phyloP scores from a whole-genome alignment of 1,284 basidiomycete genomes.

The Ganoderma resinaceum region DNA sequence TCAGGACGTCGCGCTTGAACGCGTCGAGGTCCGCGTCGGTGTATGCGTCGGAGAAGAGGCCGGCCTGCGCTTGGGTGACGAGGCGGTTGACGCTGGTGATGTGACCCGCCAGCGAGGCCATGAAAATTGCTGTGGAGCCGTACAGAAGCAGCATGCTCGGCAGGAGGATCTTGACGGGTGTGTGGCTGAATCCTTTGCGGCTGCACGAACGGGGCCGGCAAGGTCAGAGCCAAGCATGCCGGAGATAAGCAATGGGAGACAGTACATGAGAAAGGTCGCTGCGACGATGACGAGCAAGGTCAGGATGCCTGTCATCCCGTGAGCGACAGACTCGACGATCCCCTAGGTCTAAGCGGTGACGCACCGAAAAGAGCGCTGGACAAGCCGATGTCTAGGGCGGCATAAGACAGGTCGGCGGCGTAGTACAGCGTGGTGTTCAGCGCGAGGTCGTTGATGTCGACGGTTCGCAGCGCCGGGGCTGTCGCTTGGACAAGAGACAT shows the following conservation, averaged over 20 bases:
- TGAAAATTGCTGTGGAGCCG: neutral
- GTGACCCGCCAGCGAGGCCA: neutral
- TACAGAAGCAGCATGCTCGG: neutral
- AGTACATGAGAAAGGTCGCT: neutral
- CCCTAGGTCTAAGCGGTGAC: neutral
- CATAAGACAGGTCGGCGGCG: neutral
- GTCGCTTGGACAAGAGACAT: neutral
- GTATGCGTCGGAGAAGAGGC: neutral
- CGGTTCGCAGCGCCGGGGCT: neutral
- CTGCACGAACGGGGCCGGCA: neutral
- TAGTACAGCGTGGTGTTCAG: neutral
- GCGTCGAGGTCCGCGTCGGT: neutral
- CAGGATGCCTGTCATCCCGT: neutral
- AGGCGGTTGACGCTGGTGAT: neutral
- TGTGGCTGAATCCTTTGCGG: neutral
- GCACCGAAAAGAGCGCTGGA: neutral
- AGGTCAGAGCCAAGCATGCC: neutral
- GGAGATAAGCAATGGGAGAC: neutral
- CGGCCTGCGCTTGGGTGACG: neutral
- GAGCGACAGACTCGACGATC: neutral
- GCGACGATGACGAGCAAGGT: neutral
- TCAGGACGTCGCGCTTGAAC: neutral
- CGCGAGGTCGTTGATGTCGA: neutral
- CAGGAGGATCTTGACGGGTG: neutral
- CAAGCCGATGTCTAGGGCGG: neutral